phyloP scores from a whole-genome alignment of 1,284 basidiomycete species.

The Bondarzewia mesenterica region DNA sequence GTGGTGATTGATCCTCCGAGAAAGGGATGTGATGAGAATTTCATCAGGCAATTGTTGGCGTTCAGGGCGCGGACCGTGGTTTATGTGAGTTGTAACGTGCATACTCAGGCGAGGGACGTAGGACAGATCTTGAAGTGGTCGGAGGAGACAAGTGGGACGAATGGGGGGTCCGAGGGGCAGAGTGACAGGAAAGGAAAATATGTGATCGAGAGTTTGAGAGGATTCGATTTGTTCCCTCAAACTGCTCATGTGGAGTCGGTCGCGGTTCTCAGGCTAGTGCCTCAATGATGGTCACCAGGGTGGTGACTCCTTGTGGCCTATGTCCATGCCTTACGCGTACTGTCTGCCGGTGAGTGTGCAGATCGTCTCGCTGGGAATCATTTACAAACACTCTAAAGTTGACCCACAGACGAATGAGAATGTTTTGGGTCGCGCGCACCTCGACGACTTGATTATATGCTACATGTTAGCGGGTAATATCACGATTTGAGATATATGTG shows the following conservation, averaged over 20 bases:
- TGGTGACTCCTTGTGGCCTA: not conserved
- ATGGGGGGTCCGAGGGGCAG: too few species aligned
- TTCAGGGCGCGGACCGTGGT: slow-evolving; percentile 72
- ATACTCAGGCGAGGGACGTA: slow-evolving; percentile 79
- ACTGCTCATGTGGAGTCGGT: slow-evolving; percentile 83
- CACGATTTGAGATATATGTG: too few species aligned
- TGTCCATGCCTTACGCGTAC: too few species aligned
- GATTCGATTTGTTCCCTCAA: slow-evolving; percentile 91
- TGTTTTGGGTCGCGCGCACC: too few species aligned
- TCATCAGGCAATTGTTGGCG: slow-evolving; percentile 69
- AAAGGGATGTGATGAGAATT: slow-evolving; percentile 83
- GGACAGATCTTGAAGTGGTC: slow-evolving; percentile 57
- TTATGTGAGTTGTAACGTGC: slow-evolving; percentile 93
- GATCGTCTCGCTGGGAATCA: too few species aligned
- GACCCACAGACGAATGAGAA: too few species aligned
- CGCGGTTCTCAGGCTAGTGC: slow-evolving; percentile 49
- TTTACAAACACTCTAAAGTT: too few species aligned
- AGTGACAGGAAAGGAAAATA: slow-evolving; percentile 40
- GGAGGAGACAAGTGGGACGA: slow-evolving; percentile 20
- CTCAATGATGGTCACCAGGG: not conserved
- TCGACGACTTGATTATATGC: too few species aligned
- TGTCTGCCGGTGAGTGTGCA: too few species aligned
- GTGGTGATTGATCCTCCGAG: slow-evolving; percentile 84
- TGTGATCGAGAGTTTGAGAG: slow-evolving; percentile 71
- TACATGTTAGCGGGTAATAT: too few species aligned